Conservation (phyloP, 352 stramenopile species). For the Globisporangium spinosum region DNA sequence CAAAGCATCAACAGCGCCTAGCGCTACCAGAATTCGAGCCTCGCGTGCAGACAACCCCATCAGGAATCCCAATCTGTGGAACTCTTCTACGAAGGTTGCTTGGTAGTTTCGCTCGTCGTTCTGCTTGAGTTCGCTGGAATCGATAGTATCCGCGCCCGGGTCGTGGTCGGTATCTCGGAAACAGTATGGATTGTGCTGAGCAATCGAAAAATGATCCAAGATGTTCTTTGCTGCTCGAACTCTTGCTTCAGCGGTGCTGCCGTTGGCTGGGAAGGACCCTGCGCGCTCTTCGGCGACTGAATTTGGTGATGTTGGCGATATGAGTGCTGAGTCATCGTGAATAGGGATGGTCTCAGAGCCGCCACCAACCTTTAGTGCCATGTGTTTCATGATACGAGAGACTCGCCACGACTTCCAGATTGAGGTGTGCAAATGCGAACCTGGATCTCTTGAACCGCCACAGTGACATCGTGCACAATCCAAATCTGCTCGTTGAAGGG, state of each 20-base stretch:
- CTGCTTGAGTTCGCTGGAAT: slow-evolving; percentile 17
- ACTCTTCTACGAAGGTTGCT: slow-evolving; percentile 45
- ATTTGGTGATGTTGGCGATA: not conserved
- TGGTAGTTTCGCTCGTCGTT: slow-evolving; percentile 14
- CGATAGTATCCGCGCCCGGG: not conserved
- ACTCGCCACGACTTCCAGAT: slow-evolving; percentile 61
- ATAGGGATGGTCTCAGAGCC: slow-evolving; percentile 24
- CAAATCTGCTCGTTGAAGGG: slow-evolving; percentile 24
- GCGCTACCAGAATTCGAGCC: slow-evolving; percentile 54
- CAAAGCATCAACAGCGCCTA: slow-evolving; percentile 54
- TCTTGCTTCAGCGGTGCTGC: slow-evolving; percentile 11
- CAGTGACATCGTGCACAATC: slow-evolving; percentile 41
- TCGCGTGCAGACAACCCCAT: slow-evolving; percentile 55
- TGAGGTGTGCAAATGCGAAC: slow-evolving; percentile 59
- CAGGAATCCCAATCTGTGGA: slow-evolving; percentile 47
- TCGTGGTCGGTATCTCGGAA: slow-evolving; percentile 51
- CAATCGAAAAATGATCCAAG: slow-evolving; percentile 68
- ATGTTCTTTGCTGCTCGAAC: slow-evolving; percentile 52
- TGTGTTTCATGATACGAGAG: slow-evolving; percentile 55
- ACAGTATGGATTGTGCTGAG: slow-evolving; percentile 68
- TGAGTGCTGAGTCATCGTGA: slow-evolving; percentile 22
- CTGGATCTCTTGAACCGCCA: slow-evolving; percentile 55
- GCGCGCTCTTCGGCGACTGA: not conserved
- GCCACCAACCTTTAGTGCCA: slow-evolving; percentile 50
- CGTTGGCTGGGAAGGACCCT: not conserved